These are phyloP conservation scores for Phytophthora foliorum DNA, from an alignment of 352 stramenopile species.

Conservation along the genomic window DNA sequence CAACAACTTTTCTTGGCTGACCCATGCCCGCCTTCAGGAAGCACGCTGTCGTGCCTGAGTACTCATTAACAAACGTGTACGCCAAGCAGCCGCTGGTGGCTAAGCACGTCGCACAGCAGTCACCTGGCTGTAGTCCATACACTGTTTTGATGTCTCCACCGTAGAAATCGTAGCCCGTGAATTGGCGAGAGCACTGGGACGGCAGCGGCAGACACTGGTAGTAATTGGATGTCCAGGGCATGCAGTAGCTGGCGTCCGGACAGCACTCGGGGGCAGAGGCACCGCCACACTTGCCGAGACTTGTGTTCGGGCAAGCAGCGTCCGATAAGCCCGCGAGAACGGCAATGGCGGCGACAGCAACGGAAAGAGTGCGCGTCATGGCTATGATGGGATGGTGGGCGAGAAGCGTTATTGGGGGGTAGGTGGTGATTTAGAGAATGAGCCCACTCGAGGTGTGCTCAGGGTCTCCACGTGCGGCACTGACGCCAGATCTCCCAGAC, in stretches of 20 bases:
- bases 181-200: constrained; percentile 45
- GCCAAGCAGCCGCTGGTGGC: constrained; percentile 50
- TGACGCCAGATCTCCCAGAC: too few relatives aligned
- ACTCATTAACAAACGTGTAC: constrained; percentile 63
- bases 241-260: constrained; percentile 47
- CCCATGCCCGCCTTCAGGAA: constrained; percentile 52
- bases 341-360: constrained; percentile 12
- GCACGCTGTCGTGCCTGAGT: constrained; percentile 40
- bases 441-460: background rate
- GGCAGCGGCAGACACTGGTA: constrained; percentile 53
- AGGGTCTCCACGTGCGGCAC: background rate
- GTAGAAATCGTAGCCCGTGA: constrained; percentile 59
- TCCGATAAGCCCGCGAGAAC: constrained; percentile 11
- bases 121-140: constrained; percentile 37
- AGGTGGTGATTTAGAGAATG: constrained; percentile 15
- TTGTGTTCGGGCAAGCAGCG: constrained; percentile 25
- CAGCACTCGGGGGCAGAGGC: constrained; percentile 44
- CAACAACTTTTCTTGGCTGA: constrained; percentile 29
- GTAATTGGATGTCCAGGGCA: constrained; percentile 45
- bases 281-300: constrained; percentile 36
- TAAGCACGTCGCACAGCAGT: constrained; percentile 57
- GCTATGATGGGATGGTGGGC: background rate
- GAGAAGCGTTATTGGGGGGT: constrained; percentile 5
- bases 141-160: constrained; percentile 55
- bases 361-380: constrained; percentile 18